A percentile compares a stretch with the other conserved stretches of the same genome.
Conservation (phyloP, 2,329 filamentous ascomycete species). For the Colletotrichum sp. region DNA sequence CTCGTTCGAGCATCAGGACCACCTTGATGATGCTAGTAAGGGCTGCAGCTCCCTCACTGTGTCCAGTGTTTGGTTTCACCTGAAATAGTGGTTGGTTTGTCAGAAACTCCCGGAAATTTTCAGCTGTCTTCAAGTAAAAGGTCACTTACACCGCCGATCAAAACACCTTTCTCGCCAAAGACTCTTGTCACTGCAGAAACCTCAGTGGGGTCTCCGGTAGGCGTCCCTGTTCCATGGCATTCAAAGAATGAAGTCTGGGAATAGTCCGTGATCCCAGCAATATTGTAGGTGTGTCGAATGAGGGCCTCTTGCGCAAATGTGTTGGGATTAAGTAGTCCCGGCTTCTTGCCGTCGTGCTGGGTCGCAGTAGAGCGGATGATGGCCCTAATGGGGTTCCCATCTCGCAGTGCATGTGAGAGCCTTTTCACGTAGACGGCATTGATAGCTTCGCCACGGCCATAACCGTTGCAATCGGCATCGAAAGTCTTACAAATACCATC, state of each 20-base stretch:
- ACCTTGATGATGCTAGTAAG: constrained; percentile 35
- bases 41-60: constrained; percentile 38
- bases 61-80: constrained; percentile 42
- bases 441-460: constrained; percentile 42
- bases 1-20: constrained; percentile 25
- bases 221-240: constrained; percentile 51
- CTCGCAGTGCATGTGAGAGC: constrained; percentile 42
- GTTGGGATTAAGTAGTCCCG: constrained; percentile 42
- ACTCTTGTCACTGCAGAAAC: constrained; percentile 35
- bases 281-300: constrained; percentile 30
- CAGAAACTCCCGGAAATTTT: not conserved
- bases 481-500: constrained; percentile 34
- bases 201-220: constrained; percentile 46
- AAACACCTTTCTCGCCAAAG: constrained; percentile 30
- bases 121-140: not conserved
- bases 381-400: constrained; percentile 38
- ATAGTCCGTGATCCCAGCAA: constrained; percentile 18
- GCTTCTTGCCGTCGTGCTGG: constrained; percentile 38
- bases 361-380: constrained; percentile 31
- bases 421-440: constrained; percentile 43
- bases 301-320: constrained; percentile 28
- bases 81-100: not conserved
- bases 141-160: constrained; percentile 30
- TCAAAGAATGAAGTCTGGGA: constrained; percentile 35
- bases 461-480: constrained; percentile 47